These are phyloP conservation scores for Huntiella moniliformis DNA, from an alignment of 2,329 filamentous ascomycete genomes.

Conservation along the genomic window DNA sequence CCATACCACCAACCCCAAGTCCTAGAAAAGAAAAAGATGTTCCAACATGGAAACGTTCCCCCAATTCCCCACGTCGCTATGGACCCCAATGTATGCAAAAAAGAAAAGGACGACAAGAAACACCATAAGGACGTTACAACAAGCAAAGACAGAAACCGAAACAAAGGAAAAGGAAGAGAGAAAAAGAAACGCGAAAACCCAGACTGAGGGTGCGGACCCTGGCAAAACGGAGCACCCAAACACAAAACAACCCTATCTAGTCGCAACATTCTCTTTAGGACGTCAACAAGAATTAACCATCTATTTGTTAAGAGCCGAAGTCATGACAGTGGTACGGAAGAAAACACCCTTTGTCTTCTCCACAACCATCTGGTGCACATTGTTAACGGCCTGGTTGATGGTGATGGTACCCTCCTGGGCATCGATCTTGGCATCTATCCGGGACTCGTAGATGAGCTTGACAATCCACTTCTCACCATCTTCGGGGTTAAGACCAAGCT, in stretches of 20 bases:
- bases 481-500: slow-evolving; percentile 77
- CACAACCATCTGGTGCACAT: slow-evolving; percentile 97
- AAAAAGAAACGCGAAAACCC: no score
- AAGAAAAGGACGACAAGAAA: no score
- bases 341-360: slow-evolving; percentile 97
- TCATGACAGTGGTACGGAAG: slow-evolving; percentile 94
- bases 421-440: slow-evolving; percentile 97
- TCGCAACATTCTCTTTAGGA: background rate
- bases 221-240: no score
- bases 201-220: no score
- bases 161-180: no score
- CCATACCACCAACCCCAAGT: no score
- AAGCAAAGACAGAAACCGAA: no score
- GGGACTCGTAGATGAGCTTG: slow-evolving; percentile 93
- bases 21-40: no score
- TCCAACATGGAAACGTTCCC: no score
- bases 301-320: slow-evolving; percentile 39
- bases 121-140: no score
- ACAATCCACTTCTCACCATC: slow-evolving; percentile 99
- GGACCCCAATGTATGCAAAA: no score
- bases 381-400: slow-evolving; percentile 98
- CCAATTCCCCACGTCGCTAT: no score
- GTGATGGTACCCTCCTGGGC: slow-evolving; percentile 96
- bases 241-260: background rate
- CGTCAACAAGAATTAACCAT: background rate